Evolutionary conservation across 176 grass and related monocot species (phyloP).

Genomic region (Oryza meyeriana): DNA sequence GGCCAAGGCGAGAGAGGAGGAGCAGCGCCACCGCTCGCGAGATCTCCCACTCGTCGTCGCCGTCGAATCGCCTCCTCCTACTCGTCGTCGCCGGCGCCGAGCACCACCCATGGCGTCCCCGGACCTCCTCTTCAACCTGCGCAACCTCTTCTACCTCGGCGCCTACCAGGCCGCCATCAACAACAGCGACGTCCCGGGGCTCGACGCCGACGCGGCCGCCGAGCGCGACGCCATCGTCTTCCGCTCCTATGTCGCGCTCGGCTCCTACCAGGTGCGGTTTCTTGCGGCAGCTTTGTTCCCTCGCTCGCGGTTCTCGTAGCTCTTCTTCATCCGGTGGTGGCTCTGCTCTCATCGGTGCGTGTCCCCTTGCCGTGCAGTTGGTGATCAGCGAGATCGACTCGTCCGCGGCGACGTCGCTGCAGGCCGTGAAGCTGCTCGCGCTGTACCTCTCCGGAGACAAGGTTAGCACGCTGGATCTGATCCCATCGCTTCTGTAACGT

Average conservation of each 20-base stretch:
- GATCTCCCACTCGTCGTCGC: slow-evolving; percentile 27
- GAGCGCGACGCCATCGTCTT: slow-evolving; percentile 90
- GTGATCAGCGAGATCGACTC: slow-evolving; percentile 94
- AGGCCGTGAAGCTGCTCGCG: slow-evolving; percentile 91
- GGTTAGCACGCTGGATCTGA: slow-evolving; percentile 54
- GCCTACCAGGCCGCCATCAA: slow-evolving; percentile 97
- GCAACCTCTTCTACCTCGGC: slow-evolving; percentile 95
- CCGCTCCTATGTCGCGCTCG: slow-evolving; percentile 94
- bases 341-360: slow-evolving; percentile 15
- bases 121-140: slow-evolving; percentile 84
- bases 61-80: not conserved
- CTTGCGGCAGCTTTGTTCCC: not conserved
- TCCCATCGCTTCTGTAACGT: not conserved
- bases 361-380: slow-evolving; percentile 44
- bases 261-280: slow-evolving; percentile 68
- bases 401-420: slow-evolving; percentile 80
- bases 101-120: slow-evolving; percentile 52
- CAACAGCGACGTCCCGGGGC: slow-evolving; percentile 80
- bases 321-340: not conserved
- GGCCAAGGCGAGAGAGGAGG: not conserved
- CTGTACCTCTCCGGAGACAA: slow-evolving; percentile 75
- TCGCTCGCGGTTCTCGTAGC: not conserved
- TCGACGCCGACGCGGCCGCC: slow-evolving; percentile 60
- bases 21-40: not conserved
- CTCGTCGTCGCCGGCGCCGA: not conserved